Percentiles rank a stretch among this genome's conserved stretches.
Conservation (phyloP, 2,329 filamentous ascomycete species). For the Juglanconis juglandina region DNA sequence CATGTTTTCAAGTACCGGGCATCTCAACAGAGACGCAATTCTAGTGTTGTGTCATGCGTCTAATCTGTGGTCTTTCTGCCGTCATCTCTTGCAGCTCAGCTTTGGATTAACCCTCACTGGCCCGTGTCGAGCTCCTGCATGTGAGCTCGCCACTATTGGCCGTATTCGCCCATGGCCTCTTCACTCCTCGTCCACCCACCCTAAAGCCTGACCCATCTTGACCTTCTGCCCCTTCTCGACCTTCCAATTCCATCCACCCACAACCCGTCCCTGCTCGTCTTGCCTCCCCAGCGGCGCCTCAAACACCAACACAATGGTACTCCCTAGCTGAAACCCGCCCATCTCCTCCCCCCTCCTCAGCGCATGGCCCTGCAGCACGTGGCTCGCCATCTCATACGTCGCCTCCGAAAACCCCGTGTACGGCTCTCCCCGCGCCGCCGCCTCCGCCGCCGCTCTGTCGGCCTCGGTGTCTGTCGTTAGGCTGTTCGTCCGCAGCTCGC, state of each 20-base stretch:
- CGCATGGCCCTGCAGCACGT: conserved; percentile 76
- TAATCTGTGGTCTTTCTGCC: too few species aligned
- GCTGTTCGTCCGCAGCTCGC: conserved; percentile 88
- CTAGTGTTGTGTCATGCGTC: too few species aligned
- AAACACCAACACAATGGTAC: conserved; percentile 92
- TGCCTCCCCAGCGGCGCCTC: conserved; percentile 76
- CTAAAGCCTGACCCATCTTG: conserved; percentile 84
- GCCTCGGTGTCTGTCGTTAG: conserved; percentile 89
- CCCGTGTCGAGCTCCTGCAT: too few species aligned
- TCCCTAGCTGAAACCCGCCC: conserved; percentile 95
- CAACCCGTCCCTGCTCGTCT: conserved; percentile 45
- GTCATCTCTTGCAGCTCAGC: too few species aligned
- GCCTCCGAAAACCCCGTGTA: conserved; percentile 93
- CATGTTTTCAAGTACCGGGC: too few species aligned
- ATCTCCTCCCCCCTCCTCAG: conserved; percentile 89
- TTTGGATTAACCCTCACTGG: too few species aligned
- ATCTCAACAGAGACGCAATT: too few species aligned
- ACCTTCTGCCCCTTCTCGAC: conserved; percentile 85
- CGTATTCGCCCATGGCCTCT: neutral
- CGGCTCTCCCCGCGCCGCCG: conserved; percentile 69
- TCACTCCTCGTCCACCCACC: conserved; percentile 58
- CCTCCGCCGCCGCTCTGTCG: conserved; percentile 78
- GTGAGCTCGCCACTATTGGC: neutral
- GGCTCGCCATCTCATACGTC: conserved; percentile 75
- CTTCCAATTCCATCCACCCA: conserved; percentile 75